Base-by-base conservation (phyloP, 345 rosid species). In the Salix exigua region DNA sequence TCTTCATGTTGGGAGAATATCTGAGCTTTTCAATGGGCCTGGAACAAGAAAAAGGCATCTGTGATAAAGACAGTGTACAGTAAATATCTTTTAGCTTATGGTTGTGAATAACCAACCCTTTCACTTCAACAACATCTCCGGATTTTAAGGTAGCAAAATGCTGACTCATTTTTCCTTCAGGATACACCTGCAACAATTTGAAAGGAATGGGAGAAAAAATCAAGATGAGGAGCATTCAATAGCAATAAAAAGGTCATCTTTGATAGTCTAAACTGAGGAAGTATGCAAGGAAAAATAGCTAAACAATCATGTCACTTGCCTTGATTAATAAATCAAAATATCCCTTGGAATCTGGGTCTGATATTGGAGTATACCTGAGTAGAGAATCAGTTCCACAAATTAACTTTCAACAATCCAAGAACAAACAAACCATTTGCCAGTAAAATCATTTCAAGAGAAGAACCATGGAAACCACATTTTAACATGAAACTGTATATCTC, bases 101-200 rank as follows among this genome's bases (percentile, higher is more conserved):
- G 62, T 53, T 33, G 61, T n/a, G 46, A 71, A 30, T 28, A 73
- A 76, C 62, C 25, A 82, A 94, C 98, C 97, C 98, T 90, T 94
- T 94, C 71, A 92, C 92, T 87, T 92, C 97, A 78, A 94, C 87
- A 25, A 83, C 87, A 83, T 94, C 97, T 61, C 97, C 98, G 1
- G 96, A 95, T 85, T 92, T 94, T 78, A 94, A 83, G 88, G 91
- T 89, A 71, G 95, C 97, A 82, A 94, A 91, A 86, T 94, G 95
- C 86, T 94, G 98, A 82, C 97, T 94, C 98, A 94, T 92, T 88
- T 94, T 91, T 71, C 98, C 98, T 55, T 94, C 95, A 42, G 98
- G 98, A 77, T 94, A 94, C 64, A 91, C 88, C 98, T 94, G 89
- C 80, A 87, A 78, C 40, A 77, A 33, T 72, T 73, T 73, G 40